Base-by-base conservation (phyloP, 176 grass and related monocot genomes). In the Tillandsia fasciculata region DNA sequence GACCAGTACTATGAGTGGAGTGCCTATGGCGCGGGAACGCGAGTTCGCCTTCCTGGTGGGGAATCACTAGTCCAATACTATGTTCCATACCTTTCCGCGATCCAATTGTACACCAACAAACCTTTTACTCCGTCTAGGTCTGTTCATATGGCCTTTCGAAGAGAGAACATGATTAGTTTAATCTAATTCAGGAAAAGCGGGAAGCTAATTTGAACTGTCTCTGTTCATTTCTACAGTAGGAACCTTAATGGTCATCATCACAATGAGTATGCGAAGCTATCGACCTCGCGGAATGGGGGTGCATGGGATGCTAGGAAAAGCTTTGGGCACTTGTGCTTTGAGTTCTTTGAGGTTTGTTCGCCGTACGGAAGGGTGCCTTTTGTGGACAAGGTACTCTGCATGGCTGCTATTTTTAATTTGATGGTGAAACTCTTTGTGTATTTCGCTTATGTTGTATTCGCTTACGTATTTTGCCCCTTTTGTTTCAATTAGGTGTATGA, bases 31-130 rank as follows among this genome's bases (percentile, higher is more conserved):
- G 81, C 82, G 42, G 78, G 83, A 50, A 78, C 78, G 68, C 51
- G 63, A 5, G 53, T 95, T 26, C 63, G 51, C 54, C 76, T 89
- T 0, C 52, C 72, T 57, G 64, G 50, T 0, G 49, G 53, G 17
- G 72, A 89, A 28, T 74, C 13, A 10, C 11, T 87, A 50, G 65
- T 77, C 48, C 90, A 95, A 70, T 95, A 84, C 72, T 95, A 87
- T 54, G 91, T 85, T 33, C 91, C 86, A 6, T 87, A 87, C 63
- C 84, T 95, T 77, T 95, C 87, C 12, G 81, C 78, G 61, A 87
- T 95, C 70, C 81, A 95, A 33, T 23, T 95, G 51, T 87, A 87
- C 50, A 76, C 77, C 70, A 70, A 72, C 24, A 59, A 70, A 50
- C 56, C 48, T 68, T 20, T 49, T 66, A 3, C 29, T 81, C 50